Base-by-base conservation (phyloP, 2,329 filamentous ascomycete genomes). In the Cladorrhinum sp. region DNA sequence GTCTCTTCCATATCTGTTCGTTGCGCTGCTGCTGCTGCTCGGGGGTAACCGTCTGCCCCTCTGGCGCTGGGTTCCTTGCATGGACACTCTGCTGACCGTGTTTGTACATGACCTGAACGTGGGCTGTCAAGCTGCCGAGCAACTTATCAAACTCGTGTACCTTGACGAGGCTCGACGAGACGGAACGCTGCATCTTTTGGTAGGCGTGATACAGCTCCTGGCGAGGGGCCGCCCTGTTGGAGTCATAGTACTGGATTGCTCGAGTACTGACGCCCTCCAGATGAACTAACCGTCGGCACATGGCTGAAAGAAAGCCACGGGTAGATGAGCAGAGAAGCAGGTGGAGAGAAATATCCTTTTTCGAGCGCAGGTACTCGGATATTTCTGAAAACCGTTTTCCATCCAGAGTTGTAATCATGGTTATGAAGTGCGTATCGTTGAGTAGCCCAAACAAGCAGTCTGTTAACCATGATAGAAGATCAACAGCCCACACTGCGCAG, bases 401-500 rank as follows among this genome's bases (percentile, higher is more conserved):
- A 5, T 74, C 69, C 41, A 45, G 18, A 7, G 41, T 45, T 13
- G 66, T 69, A n/a, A 86, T 75, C 3, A 83, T 76, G 45, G 75
- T 74, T 68, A 80, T 77, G 64, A 85, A 84, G 51, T 77, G 76
- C 2, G 69, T 69, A 61, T 85, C 82, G 54, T 80, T 78, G 54
- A 81, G 76, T 10, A 88, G 78, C 45, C 78, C 74, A 62, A 87
- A 84, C 1, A 88, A 74, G 18, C 78, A 78, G 66, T 88, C 84
- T n/a, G 78, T 77, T 10, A 88, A 71, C 83, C 85, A 88, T 2
- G 81, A 78, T 50, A 88, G 73, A 13, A 96, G 78, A 62, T 93
- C 88, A 36, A 92, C 79, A 0, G 85, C 85, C 93, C 93, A 97
- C 69, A 84, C 87, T 3, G 89, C 85, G 58, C 92, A 89, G 22